Percentiles rank a stretch among this genome's conserved stretches.
phyloP scores from a whole-genome alignment of 768 basidiomycete genomes.

The Goffeauzyma gilvescens region DNA sequence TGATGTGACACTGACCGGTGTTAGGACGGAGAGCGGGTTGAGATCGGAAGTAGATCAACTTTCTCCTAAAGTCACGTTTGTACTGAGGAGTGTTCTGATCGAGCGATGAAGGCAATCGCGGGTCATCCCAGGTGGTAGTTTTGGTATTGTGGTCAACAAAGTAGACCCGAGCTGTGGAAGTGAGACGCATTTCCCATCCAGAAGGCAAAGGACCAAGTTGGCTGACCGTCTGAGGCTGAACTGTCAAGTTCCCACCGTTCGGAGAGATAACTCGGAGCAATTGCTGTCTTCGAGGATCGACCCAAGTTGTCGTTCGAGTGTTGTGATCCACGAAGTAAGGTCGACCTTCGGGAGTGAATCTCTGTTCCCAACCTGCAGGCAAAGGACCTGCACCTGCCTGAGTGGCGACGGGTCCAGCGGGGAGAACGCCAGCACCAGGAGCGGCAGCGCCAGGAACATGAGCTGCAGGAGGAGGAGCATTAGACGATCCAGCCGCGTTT shows the following conservation, averaged over 20 bases:
- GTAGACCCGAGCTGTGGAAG: slow-evolving; percentile 91
- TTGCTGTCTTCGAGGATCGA: slow-evolving; percentile 91
- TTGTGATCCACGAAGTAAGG: slow-evolving; percentile 99
- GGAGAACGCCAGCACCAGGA: slow-evolving; percentile 15
- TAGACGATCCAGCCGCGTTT: too few relatives aligned
- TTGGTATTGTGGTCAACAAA: slow-evolving; percentile 99
- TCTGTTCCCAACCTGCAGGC: slow-evolving; percentile 96
- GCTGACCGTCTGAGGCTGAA: slow-evolving; percentile 87
- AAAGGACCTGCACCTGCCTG: slow-evolving; percentile 67
- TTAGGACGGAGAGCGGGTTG: slow-evolving; percentile 96
- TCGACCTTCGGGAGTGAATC: slow-evolving; percentile 92
- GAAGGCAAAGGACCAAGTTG: slow-evolving; percentile 92
- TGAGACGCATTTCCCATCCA: slow-evolving; percentile 99
- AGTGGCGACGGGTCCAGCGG: slow-evolving; percentile 34
- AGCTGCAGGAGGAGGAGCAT: slow-evolving; percentile 10
- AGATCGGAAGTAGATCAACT: slow-evolving; percentile 97
- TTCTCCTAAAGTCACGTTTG: slow-evolving; percentile 97
- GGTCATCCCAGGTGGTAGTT: slow-evolving; percentile 99
- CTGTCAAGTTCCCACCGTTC: slow-evolving; percentile 57
- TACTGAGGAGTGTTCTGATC: slow-evolving; percentile 92
- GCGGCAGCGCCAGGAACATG: slow-evolving; percentile 17
- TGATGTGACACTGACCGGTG: slow-evolving; percentile 97
- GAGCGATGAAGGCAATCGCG: slow-evolving; percentile 78
- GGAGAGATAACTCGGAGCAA: slow-evolving; percentile 93
- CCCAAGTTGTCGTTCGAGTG: slow-evolving; percentile 99